These are phyloP conservation scores for Colletotrichum magnum DNA, from an alignment of 2,329 filamentous ascomycete species.

Conservation along the genomic window DNA sequence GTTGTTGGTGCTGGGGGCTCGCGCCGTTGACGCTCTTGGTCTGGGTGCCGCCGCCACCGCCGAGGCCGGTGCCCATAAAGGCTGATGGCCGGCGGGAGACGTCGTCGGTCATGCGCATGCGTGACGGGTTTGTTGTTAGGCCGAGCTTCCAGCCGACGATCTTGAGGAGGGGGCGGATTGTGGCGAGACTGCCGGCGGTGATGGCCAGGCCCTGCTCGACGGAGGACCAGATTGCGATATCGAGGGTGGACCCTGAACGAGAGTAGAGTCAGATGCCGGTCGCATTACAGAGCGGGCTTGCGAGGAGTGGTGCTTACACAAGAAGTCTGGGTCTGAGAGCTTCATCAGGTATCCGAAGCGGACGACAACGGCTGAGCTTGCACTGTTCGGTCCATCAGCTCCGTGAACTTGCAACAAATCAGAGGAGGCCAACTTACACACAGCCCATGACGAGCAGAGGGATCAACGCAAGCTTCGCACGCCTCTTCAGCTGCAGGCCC, in stretches of 20 bases:
- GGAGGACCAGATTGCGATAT: conserved; percentile 65
- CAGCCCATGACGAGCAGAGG: conserved; percentile 70
- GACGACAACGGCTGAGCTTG: conserved; percentile 60
- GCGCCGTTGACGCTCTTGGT: neutral
- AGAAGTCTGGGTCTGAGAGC: conserved; percentile 57
- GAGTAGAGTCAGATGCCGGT: neutral
- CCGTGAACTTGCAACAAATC: too few species aligned
- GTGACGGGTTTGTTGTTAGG: conserved; percentile 35
- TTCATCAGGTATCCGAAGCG: conserved; percentile 56
- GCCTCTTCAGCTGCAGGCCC: conserved; percentile 67
- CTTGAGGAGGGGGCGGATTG: conserved; percentile 60
- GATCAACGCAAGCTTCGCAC: conserved; percentile 66
- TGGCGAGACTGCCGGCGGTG: conserved; percentile 62
- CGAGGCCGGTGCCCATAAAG: neutral
- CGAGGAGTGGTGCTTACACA: conserved; percentile 50
- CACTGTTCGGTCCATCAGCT: conserved; percentile 47
- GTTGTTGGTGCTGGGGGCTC: neutral
- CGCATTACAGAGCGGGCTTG: too few species aligned
- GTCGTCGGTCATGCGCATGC: conserved; percentile 21
- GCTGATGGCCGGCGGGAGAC: conserved; percentile 5
- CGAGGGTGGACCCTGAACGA: conserved; percentile 52
- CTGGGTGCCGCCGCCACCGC: neutral
- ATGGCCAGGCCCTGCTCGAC: conserved; percentile 63
- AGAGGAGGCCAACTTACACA: conserved; percentile 50
- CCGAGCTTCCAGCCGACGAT: conserved; percentile 50